Base-by-base conservation (phyloP, 495 filamentous ascomycete species). In the Penicillium coffeae region DNA sequence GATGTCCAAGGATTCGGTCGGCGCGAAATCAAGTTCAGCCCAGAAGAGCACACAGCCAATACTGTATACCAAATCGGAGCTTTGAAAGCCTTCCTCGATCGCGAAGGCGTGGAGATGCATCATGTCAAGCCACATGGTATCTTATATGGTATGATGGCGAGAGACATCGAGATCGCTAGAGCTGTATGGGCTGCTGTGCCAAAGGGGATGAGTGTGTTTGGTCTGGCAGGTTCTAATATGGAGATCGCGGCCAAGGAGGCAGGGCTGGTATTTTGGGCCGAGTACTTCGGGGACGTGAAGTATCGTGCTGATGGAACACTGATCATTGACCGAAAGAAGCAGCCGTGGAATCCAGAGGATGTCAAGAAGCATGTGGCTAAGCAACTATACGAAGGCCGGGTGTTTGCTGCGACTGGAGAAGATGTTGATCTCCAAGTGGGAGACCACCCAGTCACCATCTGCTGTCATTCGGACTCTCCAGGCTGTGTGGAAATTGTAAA, bases 1-100 rank as follows among this genome's bases (percentile, higher is more conserved):
- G 82, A 83, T 50, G 63, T 85, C 13, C 76, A 81, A 59, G 82
- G 81, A 6, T 85, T 85, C 52, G 82, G 82, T 1, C 60, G 81
- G 16, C 72, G 81, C 3, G 70, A 76, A 41, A 82, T 83, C 62
- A 73, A 76, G 45, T 59, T 84, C 8, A 56, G 55, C 0, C 68
- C 77, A 2, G 78, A 81, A 15, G 81, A 84, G 40, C 64, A 79
- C 44, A 80, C 75, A 2, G 81, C 80, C 0, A 70, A 73, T 35
- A 72, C 73, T 2, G 49, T 80, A n/a, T 82, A 82, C 55, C 80
- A 83, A 53, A 72, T 84, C 34, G 80, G 80, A 0, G 79, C 82
- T 0, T 63, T 84, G 3, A 71, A 79, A 25, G 82, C 56, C 3
- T 79, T 83, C 40, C 59, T 84, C 13, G 72, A 79, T 20, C 66